These are phyloP conservation scores for Colletotrichum magnum DNA, from an alignment of 2,329 filamentous ascomycete genomes.

Conservation along the genomic window DNA sequence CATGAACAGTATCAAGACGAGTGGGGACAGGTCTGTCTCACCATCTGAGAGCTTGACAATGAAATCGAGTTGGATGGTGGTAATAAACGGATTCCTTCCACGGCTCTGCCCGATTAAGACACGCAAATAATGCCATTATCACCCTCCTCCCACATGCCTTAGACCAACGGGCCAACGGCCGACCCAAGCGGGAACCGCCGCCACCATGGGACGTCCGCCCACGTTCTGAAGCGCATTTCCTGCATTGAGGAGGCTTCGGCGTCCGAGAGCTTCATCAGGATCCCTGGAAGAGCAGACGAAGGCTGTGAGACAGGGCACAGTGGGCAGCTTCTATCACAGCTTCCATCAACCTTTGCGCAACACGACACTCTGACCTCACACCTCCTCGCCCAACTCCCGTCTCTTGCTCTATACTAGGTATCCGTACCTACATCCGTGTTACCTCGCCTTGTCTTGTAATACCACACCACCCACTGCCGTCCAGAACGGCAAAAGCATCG, in stretches of 20 bases:
- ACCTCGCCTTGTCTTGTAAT: background rate
- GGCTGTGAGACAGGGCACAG: too few species aligned
- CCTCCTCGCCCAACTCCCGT: background rate
- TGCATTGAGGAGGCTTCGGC: constrained; percentile 25
- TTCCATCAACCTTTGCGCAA: constrained; percentile 17
- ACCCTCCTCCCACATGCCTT: background rate
- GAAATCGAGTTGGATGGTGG: constrained; percentile 10
- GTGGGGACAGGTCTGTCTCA: constrained; percentile 30
- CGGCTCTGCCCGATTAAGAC: constrained; percentile 11
- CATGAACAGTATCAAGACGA: background rate
- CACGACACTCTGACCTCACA: constrained; percentile 21
- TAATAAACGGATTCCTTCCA: constrained; percentile 21
- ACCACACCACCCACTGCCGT: background rate
- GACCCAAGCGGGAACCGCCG: constrained; percentile 12
- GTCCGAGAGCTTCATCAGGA: constrained; percentile 21
- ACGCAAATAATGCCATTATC: constrained; percentile 38
- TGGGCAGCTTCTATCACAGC: background rate
- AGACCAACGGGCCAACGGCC: background rate
- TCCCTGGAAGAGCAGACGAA: background rate
- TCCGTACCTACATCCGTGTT: too few species aligned
- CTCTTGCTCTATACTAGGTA: background rate
- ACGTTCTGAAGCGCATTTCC: constrained; percentile 5
- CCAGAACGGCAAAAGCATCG: background rate
- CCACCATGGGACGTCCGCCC: background rate
- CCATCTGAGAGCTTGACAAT: constrained; percentile 34